phyloP scores from a whole-genome alignment of 2,329 filamentous ascomycete genomes.

The Aspergillus brasiliensis region DNA sequence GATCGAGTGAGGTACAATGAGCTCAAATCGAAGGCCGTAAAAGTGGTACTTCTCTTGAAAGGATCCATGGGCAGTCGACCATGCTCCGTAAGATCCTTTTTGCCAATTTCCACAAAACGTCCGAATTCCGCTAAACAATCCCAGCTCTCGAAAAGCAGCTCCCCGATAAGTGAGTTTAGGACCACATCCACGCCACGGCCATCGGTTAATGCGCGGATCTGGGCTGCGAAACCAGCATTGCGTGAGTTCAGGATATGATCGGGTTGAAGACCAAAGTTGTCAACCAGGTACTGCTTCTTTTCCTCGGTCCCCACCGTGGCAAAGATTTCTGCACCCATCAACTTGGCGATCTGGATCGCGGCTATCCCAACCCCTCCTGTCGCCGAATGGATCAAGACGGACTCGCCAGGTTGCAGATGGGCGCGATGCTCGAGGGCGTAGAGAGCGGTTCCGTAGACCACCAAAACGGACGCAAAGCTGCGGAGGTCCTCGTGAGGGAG shows the following conservation, averaged over 20 bases:
- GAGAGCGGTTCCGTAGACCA: conserved; percentile 19
- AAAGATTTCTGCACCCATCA: conserved; percentile 16
- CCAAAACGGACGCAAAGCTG: neutral
- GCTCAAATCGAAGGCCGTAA: neutral
- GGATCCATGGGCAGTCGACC: conserved; percentile 1
- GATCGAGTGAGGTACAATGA: neutral
- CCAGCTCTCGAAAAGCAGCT: conserved; percentile 16
- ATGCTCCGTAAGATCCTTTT: conserved; percentile 38
- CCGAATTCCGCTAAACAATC: conserved; percentile 37
- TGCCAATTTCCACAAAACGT: conserved; percentile 51
- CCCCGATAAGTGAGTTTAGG: conserved; percentile 19
- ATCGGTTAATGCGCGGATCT: neutral
- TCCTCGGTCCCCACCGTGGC: conserved; percentile 11
- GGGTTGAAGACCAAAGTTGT: conserved; percentile 18
- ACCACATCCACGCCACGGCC: conserved; percentile 20
- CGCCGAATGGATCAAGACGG: conserved; percentile 20
- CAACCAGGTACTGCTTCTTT: conserved; percentile 18
- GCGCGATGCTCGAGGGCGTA: conserved; percentile 21
- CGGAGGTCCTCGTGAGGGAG: neutral
- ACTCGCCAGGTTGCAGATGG: conserved; percentile 18
- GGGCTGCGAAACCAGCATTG: conserved; percentile 7
- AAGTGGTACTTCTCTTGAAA: neutral
- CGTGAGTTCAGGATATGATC: conserved; percentile 17
- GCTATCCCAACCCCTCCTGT: conserved; percentile 18
- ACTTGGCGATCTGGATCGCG: conserved; percentile 16